These are phyloP conservation scores for Fomitopsis pinicola DNA, from an alignment of 1,284 basidiomycete species.

Conservation along the genomic window DNA sequence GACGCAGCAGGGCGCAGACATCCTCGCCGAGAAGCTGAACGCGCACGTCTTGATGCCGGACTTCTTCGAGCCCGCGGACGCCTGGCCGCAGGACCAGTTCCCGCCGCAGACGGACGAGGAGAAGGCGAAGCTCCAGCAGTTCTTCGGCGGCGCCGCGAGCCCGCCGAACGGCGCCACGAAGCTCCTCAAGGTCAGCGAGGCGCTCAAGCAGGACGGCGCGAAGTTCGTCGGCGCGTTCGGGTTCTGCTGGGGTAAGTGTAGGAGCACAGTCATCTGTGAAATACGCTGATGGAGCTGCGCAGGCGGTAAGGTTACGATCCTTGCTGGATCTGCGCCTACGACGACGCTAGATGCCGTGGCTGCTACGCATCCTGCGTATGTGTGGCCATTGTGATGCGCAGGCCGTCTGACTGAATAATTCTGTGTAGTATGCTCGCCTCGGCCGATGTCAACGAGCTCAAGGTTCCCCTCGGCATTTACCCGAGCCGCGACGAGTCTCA, in stretches of 20 bases:
- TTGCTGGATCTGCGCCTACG: slow-evolving; percentile 27
- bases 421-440: slow-evolving; percentile 49
- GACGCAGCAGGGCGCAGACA: slow-evolving; percentile 61
- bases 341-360: slow-evolving; percentile 48
- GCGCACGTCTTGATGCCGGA: slow-evolving; percentile 62
- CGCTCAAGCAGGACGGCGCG: slow-evolving; percentile 42
- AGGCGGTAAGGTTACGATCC: slow-evolving; percentile 53
- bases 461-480: slow-evolving; percentile 56
- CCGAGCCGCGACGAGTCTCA: slow-evolving; percentile 57
- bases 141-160: slow-evolving; percentile 49
- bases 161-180: slow-evolving; percentile 40
- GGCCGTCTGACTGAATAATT: neutral
- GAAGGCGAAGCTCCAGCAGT: slow-evolving; percentile 45
- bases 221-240: slow-evolving; percentile 49
- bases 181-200: slow-evolving; percentile 40
- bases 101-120: slow-evolving; percentile 51
- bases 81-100: slow-evolving; percentile 47
- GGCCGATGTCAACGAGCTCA: slow-evolving; percentile 46
- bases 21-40: slow-evolving; percentile 47
- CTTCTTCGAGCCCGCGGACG: slow-evolving; percentile 52
- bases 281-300: neutral
- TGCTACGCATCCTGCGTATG: slow-evolving; percentile 54
- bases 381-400: neutral
- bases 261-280: neutral
- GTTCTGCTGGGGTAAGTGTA: slow-evolving; percentile 53